Base-by-base conservation (phyloP, 441 rosid species). In the Dalechampia spathulata region DNA sequence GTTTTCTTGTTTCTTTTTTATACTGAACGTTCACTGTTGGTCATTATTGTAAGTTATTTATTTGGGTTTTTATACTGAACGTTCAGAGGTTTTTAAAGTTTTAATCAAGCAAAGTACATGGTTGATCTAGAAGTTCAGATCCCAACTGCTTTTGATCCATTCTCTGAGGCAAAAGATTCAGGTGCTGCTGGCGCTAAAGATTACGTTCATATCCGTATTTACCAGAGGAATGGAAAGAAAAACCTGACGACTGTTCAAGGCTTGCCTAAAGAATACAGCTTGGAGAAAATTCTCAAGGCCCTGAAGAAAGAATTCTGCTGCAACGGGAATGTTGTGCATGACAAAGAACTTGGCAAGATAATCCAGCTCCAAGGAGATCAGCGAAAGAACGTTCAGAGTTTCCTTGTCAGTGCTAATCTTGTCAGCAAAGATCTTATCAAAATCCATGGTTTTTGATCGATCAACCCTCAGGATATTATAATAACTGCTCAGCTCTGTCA, bases 181-280 rank as follows among this genome's bases (percentile, higher is more conserved):
- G 97, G 93, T 58, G 66, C 83, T 42, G 84, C 79, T 0, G 97
- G 93, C 60, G 66, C 83, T 42, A 86, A 80, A 64, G 95, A 87
- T 67, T 84, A 86, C 65, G 93, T 90, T 43, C 93, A 90, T 49
- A 81, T 86, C 19, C 93, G 97, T 56, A 61, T 86, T 15, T 90
- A 90, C 77, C 97, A 87, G 55, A 76, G 97, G 49, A 90, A 90
- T 61, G 97, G 95, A 67, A 85, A 87, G 76, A 90, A 87, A 68
- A 84, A 90, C 71, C 69, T 90, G 82, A 90, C 97, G 17, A 87
- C 96, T 4, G 96, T 90, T 32, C 90, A 90, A 75, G 97, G 96
- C 49, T 67, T 87, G 71, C 83, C 83, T 71, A 81, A 80, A 71
- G 87, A 87, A 52, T 83, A 76, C 66, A 86, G 95, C 70, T 87